Conservation (phyloP, 768 basidiomycete genomes). For the Rhizopogon roseolus region DNA sequence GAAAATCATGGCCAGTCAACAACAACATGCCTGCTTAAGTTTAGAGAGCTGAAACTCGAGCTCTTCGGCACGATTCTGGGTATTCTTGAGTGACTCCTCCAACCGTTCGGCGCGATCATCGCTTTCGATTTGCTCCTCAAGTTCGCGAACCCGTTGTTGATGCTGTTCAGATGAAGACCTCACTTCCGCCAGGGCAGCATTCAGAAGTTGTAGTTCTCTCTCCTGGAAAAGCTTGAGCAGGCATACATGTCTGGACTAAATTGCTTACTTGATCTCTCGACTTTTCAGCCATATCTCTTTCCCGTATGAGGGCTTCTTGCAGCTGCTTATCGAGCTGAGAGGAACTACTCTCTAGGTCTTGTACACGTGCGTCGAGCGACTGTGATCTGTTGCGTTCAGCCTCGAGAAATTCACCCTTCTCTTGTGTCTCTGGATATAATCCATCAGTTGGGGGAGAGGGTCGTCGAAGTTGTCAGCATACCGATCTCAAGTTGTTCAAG, state of each 20-base stretch:
- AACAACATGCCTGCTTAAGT: constrained; percentile 59
- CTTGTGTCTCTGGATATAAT: constrained; percentile 35
- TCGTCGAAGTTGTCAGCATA: constrained; percentile 27
- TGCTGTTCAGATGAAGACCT: constrained; percentile 50
- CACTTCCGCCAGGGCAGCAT: constrained; percentile 46
- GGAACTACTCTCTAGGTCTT: constrained; percentile 35
- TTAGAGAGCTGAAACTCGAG: constrained; percentile 80
- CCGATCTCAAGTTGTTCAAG: constrained; percentile 57
- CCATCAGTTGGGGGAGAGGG: background rate
- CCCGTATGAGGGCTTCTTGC: constrained; percentile 32
- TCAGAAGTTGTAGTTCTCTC: constrained; percentile 67
- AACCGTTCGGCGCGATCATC: constrained; percentile 77
- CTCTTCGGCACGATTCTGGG: constrained; percentile 78
- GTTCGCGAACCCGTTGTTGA: constrained; percentile 57
- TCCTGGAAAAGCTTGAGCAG: constrained; percentile 40
- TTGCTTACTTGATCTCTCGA: constrained; percentile 26
- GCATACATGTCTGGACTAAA: background rate
- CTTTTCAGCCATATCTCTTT: constrained; percentile 44
- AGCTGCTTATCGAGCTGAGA: constrained; percentile 38
- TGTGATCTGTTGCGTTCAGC: constrained; percentile 37
- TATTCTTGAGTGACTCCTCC: constrained; percentile 69
- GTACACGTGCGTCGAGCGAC: constrained; percentile 37
- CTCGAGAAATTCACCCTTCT: constrained; percentile 35
- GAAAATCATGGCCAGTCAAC: background rate
- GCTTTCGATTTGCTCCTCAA: constrained; percentile 79